Evolutionary conservation across 768 basidiomycete species (phyloP).

Genomic region (Arthromyces matolae): DNA sequence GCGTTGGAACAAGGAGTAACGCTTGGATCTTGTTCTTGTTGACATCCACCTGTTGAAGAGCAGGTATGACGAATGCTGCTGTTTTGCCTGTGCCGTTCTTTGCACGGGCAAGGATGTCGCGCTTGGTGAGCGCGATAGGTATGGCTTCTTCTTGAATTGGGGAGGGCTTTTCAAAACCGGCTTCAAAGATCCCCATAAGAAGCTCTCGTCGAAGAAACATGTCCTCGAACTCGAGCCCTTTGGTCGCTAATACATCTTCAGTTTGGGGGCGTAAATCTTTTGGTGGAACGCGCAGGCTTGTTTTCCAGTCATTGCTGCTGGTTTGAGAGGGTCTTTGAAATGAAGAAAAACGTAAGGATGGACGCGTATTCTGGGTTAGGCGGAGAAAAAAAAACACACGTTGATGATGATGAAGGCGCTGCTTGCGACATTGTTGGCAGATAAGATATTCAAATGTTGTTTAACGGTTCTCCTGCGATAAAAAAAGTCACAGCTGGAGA

Average conservation of each 20-base stretch:
- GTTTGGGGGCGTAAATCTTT: conserved; percentile 95
- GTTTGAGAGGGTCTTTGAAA: conserved; percentile 32
- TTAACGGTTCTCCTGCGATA: conserved; percentile 5
- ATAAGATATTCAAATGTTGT: background rate
- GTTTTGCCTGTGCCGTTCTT: conserved; percentile 99
- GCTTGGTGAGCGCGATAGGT: conserved; percentile 87
- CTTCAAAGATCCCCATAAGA: conserved; percentile 99
- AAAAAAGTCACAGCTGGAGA: conserved; percentile 1
- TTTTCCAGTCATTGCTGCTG: conserved; percentile 65
- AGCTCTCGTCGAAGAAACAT: conserved; percentile 90
- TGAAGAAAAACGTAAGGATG: background rate
- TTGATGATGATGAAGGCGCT: conserved; percentile 29
- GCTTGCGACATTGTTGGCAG: conserved; percentile 26
- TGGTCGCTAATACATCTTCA: conserved; percentile 92
- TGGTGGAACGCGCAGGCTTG: conserved; percentile 76
- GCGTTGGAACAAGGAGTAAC: conserved; percentile 94
- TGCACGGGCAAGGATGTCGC: conserved; percentile 92
- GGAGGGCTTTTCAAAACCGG: conserved; percentile 93
- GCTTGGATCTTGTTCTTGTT: conserved; percentile 88
- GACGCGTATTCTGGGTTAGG: background rate
- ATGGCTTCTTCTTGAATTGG: conserved; percentile 99
- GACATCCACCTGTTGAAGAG: conserved; percentile 89
- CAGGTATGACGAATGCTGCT: conserved; percentile 97
- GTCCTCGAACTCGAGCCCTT: conserved; percentile 95
- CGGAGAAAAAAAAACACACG: conserved; percentile 19